Conservation (phyloP, 768 basidiomycete species). For the Lentinula boryana region DNA sequence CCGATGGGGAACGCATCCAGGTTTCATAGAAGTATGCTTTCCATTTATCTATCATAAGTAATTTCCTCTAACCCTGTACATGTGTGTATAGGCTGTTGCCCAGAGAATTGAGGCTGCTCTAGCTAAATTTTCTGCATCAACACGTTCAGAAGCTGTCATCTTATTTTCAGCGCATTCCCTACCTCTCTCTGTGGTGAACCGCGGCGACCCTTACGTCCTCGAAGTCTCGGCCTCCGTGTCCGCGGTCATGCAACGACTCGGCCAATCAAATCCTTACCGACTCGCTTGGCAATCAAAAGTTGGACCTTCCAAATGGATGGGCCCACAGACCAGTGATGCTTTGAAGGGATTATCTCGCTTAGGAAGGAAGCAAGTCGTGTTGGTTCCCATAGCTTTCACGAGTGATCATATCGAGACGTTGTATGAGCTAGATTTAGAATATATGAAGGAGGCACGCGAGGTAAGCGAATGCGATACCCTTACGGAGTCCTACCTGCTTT, state of each 20-base stretch:
- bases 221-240: slow-evolving; percentile 94
- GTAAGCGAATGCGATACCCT: slow-evolving; percentile 35
- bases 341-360: slow-evolving; percentile 80
- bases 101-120: slow-evolving; percentile 84
- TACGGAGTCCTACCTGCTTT: neutral
- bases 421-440: slow-evolving; percentile 94
- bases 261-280: slow-evolving; percentile 79
- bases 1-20: slow-evolving; percentile 94
- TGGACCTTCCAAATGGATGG: slow-evolving; percentile 97
- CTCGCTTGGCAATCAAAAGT: slow-evolving; percentile 98
- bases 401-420: slow-evolving; percentile 99
- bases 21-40: slow-evolving; percentile 82
- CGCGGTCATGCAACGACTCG: slow-evolving; percentile 86
- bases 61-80: slow-evolving; percentile 1
- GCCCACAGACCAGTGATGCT: slow-evolving; percentile 90
- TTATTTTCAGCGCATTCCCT: slow-evolving; percentile 97
- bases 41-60: neutral
- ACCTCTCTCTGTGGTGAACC: slow-evolving; percentile 97
- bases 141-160: slow-evolving; percentile 70
- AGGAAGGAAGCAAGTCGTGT: slow-evolving; percentile 68
- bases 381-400: slow-evolving; percentile 97
- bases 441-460: slow-evolving; percentile 85
- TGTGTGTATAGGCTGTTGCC: slow-evolving; percentile 66
- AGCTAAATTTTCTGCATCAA: slow-evolving; percentile 65
- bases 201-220: slow-evolving; percentile 94